Evolutionary conservation across 208 protist species (phyloP).

Genomic region (Herpetomonas tarakana): DNA sequence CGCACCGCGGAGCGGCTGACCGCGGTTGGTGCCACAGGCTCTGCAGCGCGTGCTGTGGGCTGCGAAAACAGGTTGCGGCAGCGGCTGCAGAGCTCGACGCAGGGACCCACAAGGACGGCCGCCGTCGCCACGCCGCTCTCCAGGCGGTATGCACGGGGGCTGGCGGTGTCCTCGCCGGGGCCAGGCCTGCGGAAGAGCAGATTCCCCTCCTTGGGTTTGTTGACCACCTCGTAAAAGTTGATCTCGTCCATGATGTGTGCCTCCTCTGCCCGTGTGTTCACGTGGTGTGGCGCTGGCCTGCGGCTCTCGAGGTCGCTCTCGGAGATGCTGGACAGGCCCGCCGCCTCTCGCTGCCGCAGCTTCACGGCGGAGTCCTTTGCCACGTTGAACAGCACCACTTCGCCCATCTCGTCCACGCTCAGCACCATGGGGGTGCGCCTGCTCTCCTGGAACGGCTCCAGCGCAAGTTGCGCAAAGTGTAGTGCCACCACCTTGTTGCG

Average conservation of each 20-base stretch:
- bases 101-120: conserved; percentile 49
- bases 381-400: conserved; percentile 58
- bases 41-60: neutral
- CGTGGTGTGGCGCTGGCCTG: conserved; percentile 4
- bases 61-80: conserved; percentile 34
- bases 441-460: conserved; percentile 19
- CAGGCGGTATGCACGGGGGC: too few species aligned
- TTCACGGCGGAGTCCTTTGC: conserved; percentile 27
- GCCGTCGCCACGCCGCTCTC: conserved; percentile 41
- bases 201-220: too few species aligned
- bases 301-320: neutral
- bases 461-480: conserved; percentile 39
- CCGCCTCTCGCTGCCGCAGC: neutral
- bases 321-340: neutral
- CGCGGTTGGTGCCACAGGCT: neutral
- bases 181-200: too few species aligned
- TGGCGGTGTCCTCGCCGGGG: too few species aligned
- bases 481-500: conserved; percentile 43
- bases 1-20: neutral
- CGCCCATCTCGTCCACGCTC: conserved; percentile 68
- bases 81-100: conserved; percentile 49
- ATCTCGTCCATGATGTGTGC: conserved; percentile 8
- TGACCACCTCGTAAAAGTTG: conserved; percentile 5
- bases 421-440: conserved; percentile 36
- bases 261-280: conserved; percentile 11